Percentiles rank a stretch among this genome's conserved stretches.
phyloP scores from a whole-genome alignment of 352 stramenopile genomes.

The Phytopythium oedochilum region DNA sequence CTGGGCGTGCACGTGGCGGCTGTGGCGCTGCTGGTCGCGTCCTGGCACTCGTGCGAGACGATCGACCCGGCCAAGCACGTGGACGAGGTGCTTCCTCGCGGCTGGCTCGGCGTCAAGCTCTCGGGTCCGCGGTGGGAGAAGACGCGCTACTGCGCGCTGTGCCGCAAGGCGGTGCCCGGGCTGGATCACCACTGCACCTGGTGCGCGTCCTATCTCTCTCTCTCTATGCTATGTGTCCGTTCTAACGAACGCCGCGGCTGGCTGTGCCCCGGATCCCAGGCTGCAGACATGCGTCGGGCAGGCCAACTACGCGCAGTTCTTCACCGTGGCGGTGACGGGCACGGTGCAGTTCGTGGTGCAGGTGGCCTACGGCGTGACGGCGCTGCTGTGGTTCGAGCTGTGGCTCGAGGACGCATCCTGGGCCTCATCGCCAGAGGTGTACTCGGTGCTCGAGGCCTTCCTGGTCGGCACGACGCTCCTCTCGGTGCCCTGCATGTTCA shows the following conservation, averaged over 20 bases:
- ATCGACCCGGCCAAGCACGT: conserved; percentile 55
- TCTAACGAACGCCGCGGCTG: background rate
- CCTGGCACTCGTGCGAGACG: conserved; percentile 68
- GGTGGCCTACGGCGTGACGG: conserved; percentile 38
- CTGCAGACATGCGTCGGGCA: conserved; percentile 82
- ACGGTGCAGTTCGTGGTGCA: conserved; percentile 69
- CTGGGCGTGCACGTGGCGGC: conserved; percentile 45
- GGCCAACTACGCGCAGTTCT: conserved; percentile 85
- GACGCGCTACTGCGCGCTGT: conserved; percentile 74
- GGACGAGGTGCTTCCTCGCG: conserved; percentile 28
- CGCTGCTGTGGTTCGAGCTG: conserved; percentile 50
- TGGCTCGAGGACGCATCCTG: conserved; percentile 13
- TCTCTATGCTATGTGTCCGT: background rate
- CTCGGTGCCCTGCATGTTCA: conserved; percentile 75
- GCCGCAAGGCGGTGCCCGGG: conserved; percentile 69
- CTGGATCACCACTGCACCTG: conserved; percentile 88
- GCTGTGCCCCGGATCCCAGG: conserved; percentile 20
- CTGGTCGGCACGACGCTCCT: conserved; percentile 49
- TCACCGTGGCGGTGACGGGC: conserved; percentile 69
- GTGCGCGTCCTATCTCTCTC: conserved; percentile 9
- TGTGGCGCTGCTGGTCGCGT: conserved; percentile 39
- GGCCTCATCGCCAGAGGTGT: conserved; percentile 8
- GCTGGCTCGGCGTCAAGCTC: conserved; percentile 72
- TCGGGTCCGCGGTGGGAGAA: conserved; percentile 74
- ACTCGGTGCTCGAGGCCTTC: conserved; percentile 35